A percentile compares a stretch with the other conserved stretches of the same genome.
Conservation (phyloP, 2,329 filamentous ascomycete genomes). For the Paramyrothecium roridum region DNA sequence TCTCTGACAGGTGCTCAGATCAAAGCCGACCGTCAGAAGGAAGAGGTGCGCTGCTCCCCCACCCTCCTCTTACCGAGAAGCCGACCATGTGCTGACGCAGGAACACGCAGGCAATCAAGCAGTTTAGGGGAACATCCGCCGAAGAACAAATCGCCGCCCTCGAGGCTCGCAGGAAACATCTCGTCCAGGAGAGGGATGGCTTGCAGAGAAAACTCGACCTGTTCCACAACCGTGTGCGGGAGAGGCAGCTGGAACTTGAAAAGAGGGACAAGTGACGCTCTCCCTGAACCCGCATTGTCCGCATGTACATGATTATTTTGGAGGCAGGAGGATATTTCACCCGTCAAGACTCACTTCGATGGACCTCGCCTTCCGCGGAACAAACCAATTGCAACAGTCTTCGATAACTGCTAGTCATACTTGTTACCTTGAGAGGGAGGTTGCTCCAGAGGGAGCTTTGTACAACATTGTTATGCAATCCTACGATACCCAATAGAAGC, state of each 20-base stretch:
- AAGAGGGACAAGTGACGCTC: constrained; percentile 11
- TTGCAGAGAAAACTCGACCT: constrained; percentile 39
- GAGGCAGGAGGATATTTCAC: no score
- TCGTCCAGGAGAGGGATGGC: constrained; percentile 33
- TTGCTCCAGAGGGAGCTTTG: neutral
- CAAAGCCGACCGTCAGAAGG: constrained; percentile 45
- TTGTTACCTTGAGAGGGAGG: neutral
- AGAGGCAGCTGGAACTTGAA: constrained; percentile 27
- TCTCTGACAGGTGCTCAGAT: constrained; percentile 46
- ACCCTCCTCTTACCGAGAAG: neutral
- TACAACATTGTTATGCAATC: constrained; percentile 1
- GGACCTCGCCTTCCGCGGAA: no score
- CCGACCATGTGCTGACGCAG: neutral
- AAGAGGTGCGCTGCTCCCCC: constrained; percentile 28
- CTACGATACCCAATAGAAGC: constrained; percentile 12
- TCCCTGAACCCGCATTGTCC: neutral
- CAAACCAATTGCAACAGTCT: neutral
- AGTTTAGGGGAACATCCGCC: constrained; percentile 34
- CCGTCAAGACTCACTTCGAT: no score
- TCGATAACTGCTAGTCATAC: neutral
- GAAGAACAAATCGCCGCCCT: constrained; percentile 44
- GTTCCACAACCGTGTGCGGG: constrained; percentile 34
- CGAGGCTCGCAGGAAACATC: constrained; percentile 34
- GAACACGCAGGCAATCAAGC: constrained; percentile 28
- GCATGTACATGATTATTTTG: no score